Evolutionary conservation across 306 rosid genomes (phyloP).

Genomic region (Vicia villosa): DNA sequence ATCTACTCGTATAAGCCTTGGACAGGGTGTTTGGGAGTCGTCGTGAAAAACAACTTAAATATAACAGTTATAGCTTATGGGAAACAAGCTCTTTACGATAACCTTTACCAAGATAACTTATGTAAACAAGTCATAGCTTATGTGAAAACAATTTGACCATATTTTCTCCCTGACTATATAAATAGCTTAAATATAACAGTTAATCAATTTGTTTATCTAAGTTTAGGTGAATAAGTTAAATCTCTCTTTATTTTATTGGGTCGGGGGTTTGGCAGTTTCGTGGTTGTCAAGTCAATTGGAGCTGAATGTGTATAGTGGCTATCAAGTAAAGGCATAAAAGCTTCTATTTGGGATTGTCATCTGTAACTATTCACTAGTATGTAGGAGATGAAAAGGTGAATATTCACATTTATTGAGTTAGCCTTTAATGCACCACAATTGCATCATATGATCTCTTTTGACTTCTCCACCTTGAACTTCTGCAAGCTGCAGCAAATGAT

Average conservation of each 20-base stretch:
- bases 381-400: constrained; percentile 3
- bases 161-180: no score
- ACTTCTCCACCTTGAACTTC: not conserved
- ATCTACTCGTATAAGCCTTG: no score
- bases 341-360: not conserved
- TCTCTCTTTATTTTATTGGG: not conserved
- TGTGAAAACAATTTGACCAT: no score
- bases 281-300: no score
- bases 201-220: not conserved
- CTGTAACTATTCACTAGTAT: not conserved
- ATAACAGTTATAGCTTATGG: no score
- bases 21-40: no score
- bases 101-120: no score
- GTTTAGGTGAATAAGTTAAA: not conserved
- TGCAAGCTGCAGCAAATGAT: constrained; percentile 8
- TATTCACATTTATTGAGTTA: constrained; percentile 14
- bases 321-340: constrained; percentile 11
- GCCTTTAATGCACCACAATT: not conserved
- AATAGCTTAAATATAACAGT: no score
- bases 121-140: no score
- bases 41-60: no score
- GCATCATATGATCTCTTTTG: not conserved
- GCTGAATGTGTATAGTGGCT: not conserved
- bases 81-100: no score
- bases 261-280: not conserved